Conservation (phyloP, 768 basidiomycete genomes). For the Porphyrellus cyaneotinctus region DNA sequence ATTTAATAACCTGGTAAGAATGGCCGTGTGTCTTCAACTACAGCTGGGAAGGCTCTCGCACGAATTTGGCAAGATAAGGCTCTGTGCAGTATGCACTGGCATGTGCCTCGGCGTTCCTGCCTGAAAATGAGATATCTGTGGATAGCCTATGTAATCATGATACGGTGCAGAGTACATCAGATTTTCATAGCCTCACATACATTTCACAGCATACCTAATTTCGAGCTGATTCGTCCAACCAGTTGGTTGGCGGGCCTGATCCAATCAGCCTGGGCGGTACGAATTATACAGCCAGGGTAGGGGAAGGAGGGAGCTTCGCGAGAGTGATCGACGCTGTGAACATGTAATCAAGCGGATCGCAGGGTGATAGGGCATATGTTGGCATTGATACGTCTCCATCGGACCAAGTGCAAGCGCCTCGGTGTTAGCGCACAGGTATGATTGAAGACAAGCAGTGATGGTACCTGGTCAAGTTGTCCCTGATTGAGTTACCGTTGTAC, state of each 20-base stretch:
- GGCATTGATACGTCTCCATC: background rate
- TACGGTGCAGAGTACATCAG: background rate
- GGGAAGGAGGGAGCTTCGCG: background rate
- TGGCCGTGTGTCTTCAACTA: background rate
- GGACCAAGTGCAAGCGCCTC: background rate
- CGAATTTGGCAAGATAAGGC: background rate
- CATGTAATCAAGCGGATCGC: background rate
- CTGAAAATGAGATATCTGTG: background rate
- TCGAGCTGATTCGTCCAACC: slow-evolving; percentile 9
- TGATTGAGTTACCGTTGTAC: background rate
- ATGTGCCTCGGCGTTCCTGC: slow-evolving; percentile 7
- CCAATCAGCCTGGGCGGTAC: slow-evolving; percentile 8
- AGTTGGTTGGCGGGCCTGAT: slow-evolving; percentile 13
- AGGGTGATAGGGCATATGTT: background rate
- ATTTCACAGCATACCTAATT: slow-evolving; percentile 2
- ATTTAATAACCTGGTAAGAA: slow-evolving; percentile 8
- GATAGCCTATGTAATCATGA: slow-evolving; percentile 12
- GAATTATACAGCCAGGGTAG: slow-evolving; percentile 1
- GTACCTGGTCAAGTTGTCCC: background rate
- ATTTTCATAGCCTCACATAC: slow-evolving; percentile 4
- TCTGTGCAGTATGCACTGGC: no score
- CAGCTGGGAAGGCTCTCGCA: background rate
- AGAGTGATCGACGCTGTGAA: slow-evolving; percentile 7
- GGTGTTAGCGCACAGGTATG: background rate
- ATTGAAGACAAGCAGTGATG: background rate